phyloP scores from a whole-genome alignment of 1,139 yeast species.

The Trichomonascaceae sp. region DNA sequence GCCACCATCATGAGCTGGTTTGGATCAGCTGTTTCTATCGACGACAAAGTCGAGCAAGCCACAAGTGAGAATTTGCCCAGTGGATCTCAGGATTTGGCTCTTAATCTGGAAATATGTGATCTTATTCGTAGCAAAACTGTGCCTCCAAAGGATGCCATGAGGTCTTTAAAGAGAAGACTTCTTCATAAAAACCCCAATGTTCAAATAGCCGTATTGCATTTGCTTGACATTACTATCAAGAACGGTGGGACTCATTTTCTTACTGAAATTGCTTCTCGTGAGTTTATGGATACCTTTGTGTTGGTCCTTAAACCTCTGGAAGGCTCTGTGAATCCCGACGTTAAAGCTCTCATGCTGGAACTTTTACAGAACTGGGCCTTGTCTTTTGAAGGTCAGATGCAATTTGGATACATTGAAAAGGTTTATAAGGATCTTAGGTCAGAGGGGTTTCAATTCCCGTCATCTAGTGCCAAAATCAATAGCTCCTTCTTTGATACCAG shows the following conservation, averaged over 20 bases:
- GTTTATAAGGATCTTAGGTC: constrained; percentile 53
- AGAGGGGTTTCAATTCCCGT: constrained; percentile 63
- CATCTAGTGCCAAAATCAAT: constrained; percentile 30
- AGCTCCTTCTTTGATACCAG: constrained; percentile 73
- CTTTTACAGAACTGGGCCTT: constrained; percentile 72
- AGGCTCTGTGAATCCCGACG: constrained; percentile 44
- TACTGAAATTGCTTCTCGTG: constrained; percentile 72
- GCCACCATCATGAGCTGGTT: constrained; percentile 49
- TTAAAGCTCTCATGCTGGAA: constrained; percentile 54
- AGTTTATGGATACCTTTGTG: constrained; percentile 64
- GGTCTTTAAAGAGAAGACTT: constrained; percentile 69
- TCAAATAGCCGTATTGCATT: constrained; percentile 64
- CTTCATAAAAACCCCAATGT: constrained; percentile 66
- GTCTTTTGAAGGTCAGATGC: constrained; percentile 65
- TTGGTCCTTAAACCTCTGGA: constrained; percentile 31
- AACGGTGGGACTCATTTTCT: constrained; percentile 89
- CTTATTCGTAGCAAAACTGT: constrained; percentile 76
- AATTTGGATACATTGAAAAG: constrained; percentile 58
- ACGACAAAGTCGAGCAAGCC: constrained; percentile 64
- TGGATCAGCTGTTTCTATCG: constrained; percentile 47
- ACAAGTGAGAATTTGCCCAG: constrained; percentile 87
- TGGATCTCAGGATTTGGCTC: constrained; percentile 79
- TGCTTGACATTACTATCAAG: constrained; percentile 82
- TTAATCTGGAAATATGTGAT: constrained; percentile 85
- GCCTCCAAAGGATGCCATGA: constrained; percentile 80